Evolutionary conservation across 2,329 filamentous ascomycete genomes (phyloP), one percentile per base, ranked within the genome.

Genomic region (Monilinia fructicola): DNA sequence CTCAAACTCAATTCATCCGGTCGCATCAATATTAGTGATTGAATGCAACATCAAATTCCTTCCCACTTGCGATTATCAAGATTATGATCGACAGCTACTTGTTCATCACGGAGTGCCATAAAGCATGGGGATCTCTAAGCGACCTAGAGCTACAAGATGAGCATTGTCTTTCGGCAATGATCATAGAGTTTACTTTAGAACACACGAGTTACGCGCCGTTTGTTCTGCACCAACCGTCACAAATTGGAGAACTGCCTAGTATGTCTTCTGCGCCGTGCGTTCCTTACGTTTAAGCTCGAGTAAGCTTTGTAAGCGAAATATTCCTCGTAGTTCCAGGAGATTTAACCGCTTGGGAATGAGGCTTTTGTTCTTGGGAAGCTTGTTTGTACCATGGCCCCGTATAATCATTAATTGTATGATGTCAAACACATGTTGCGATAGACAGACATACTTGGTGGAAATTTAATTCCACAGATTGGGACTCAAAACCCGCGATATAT

Each of bases 11-110:
- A 48, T 60, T 59, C 56, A 31, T 35, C 42, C 56, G 48, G 26
- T 50, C 31, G 23, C n/a, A 62, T 62, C 4, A 53, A 62, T 38
- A 46, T 40, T 16, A n/a, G 18, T n/a, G 12, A 53, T 62, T 46
- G 26, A 62, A 62, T 40, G 31, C 23, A 40, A 54, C 35, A 40
- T 60, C 9, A 38, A 23, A 38, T 23, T 50, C 23, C 31, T 12
- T 35, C 21, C 26, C n/a, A 23, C 46, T 11, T 50, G 9, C 28
- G 23, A 38, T 23, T 1, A 38, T 38, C 31, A 38, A n/a, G 10
- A 31, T 38, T 54, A 4, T 26, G 14, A 50, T 60, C 44, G 21
- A 48, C 14, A 18, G 7, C n/a, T 50, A 31, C 6, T 38, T 50
- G 18, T 50, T 50, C 21, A 11, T 26, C 23, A 21, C 12, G 5